Conservation (phyloP, 495 filamentous ascomycete genomes). For the Neurospora tetrasperma region DNA sequence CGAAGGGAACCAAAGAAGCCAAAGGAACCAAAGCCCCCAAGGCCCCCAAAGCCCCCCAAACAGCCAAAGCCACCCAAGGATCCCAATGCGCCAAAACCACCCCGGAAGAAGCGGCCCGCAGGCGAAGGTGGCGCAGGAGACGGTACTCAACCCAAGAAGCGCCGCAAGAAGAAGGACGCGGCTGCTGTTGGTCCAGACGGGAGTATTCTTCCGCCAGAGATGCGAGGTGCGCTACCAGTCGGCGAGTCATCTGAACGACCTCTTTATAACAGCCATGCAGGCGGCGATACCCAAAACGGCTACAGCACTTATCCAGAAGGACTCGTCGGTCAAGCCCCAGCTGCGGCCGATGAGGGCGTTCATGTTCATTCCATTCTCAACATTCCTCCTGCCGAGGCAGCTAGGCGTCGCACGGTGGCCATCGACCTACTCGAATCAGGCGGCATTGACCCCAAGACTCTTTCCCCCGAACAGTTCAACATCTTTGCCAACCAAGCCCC, state of each 20-base stretch:
- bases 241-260: conserved; percentile 8
- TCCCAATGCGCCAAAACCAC: conserved; percentile 30
- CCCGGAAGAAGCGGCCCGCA: conserved; percentile 45
- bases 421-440: conserved; percentile 26
- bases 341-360: neutral
- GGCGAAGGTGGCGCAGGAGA: conserved; percentile 3
- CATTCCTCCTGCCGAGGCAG: conserved; percentile 32
- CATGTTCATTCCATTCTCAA: conserved; percentile 22
- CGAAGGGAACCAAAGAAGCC: conserved; percentile 45
- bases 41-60: conserved; percentile 48
- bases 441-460: conserved; percentile 29
- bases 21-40: conserved; percentile 33
- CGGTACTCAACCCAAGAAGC: conserved; percentile 17
- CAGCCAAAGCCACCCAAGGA: conserved; percentile 38
- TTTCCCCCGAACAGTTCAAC: conserved; percentile 38
- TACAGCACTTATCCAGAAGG: conserved; percentile 10
- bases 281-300: conserved; percentile 1
- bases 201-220: conserved; percentile 15
- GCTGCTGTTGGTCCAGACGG: conserved; percentile 2
- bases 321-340: conserved; percentile 6
- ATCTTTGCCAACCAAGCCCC: conserved; percentile 42
- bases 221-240: conserved; percentile 17
- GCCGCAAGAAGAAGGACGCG: conserved; percentile 22
- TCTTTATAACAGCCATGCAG: conserved; percentile 9
- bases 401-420: conserved; percentile 30